Evolutionary conservation across 345 rosid genomes (phyloP).

Genomic region (Chamaenerion angustifolium): DNA sequence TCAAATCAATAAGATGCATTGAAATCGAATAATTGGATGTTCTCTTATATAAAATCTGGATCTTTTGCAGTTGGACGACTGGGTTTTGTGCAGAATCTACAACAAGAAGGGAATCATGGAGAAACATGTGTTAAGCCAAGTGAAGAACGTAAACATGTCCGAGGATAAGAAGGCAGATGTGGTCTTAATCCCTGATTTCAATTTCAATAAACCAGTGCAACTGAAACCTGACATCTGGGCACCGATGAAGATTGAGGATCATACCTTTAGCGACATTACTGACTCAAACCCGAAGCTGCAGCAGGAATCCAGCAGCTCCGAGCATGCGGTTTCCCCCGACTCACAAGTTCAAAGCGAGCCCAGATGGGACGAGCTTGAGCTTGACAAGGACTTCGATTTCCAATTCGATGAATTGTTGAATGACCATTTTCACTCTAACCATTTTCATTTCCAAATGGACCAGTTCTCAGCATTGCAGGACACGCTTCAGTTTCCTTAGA

Average conservation of each 20-base stretch:
- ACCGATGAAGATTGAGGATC: conserved; percentile 5
- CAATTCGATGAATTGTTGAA: conserved; percentile 15
- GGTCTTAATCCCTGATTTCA: too few species aligned
- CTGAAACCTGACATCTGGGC: neutral
- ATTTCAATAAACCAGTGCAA: neutral
- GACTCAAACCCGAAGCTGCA: conserved; percentile 44
- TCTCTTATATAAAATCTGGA: neutral
- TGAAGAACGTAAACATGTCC: conserved; percentile 3
- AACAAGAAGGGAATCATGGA: conserved; percentile 73
- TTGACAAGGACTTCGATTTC: conserved; percentile 20
- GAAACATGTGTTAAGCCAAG: conserved; percentile 23
- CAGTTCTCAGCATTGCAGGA: conserved; percentile 28
- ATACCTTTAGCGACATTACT: conserved; percentile 25
- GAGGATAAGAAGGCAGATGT: conserved; percentile 7
- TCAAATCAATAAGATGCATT: neutral
- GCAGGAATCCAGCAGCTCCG: conserved; percentile 55
- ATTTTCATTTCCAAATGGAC: conserved; percentile 23
- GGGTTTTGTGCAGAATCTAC: conserved; percentile 76
- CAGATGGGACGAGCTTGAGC: conserved; percentile 23
- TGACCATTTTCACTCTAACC: conserved; percentile 31
- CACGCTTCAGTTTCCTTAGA: conserved; percentile 15
- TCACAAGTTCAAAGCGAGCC: conserved; percentile 49
- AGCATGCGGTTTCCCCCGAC: conserved; percentile 48
- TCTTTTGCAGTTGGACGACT: conserved; percentile 60
- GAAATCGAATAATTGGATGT: neutral